phyloP scores from a whole-genome alignment of 352 stramenopile species.

The Globisporangium megalacanthum region DNA sequence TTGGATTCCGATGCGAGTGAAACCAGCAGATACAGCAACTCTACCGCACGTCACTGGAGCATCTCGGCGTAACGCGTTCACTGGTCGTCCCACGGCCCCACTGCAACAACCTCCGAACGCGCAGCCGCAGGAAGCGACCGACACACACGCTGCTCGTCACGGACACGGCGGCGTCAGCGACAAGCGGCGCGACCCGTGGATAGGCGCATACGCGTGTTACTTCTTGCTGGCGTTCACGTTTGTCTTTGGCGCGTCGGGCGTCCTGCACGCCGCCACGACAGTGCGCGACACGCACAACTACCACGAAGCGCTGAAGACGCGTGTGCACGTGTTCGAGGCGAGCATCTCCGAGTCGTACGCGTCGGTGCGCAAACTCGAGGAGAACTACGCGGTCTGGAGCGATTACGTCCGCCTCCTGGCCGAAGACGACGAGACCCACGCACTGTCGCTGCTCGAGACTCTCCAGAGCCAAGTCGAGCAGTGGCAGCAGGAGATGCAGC shows the following conservation, averaged over 20 bases:
- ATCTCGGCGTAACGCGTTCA: background rate
- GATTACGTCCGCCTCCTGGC: slow-evolving; percentile 66
- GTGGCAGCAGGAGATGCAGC: slow-evolving; percentile 73
- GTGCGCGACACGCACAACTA: slow-evolving; percentile 60
- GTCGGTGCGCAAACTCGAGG: slow-evolving; percentile 58
- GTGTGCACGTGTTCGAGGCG: slow-evolving; percentile 52
- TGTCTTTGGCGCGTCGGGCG: slow-evolving; percentile 45
- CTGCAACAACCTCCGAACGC: too few species aligned
- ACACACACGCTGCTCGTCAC: background rate
- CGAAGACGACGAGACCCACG: slow-evolving; percentile 62
- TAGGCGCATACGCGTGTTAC: slow-evolving; percentile 22
- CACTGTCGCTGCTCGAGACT: slow-evolving; percentile 49
- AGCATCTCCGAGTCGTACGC: slow-evolving; percentile 64
- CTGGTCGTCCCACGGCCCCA: background rate
- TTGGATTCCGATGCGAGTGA: background rate
- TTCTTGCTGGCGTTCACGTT: slow-evolving; percentile 33
- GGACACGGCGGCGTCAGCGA: background rate
- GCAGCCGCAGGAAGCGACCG: too few species aligned
- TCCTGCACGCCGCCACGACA: slow-evolving; percentile 41
- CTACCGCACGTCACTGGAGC: background rate
- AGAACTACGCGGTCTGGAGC: slow-evolving; percentile 67
- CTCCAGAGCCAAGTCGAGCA: slow-evolving; percentile 66
- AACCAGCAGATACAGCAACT: background rate
- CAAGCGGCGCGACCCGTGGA: slow-evolving; percentile 14
- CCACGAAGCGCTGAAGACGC: slow-evolving; percentile 45